phyloP scores from a whole-genome alignment of 1,139 yeast species.

The Suhomyces choctaworum region DNA sequence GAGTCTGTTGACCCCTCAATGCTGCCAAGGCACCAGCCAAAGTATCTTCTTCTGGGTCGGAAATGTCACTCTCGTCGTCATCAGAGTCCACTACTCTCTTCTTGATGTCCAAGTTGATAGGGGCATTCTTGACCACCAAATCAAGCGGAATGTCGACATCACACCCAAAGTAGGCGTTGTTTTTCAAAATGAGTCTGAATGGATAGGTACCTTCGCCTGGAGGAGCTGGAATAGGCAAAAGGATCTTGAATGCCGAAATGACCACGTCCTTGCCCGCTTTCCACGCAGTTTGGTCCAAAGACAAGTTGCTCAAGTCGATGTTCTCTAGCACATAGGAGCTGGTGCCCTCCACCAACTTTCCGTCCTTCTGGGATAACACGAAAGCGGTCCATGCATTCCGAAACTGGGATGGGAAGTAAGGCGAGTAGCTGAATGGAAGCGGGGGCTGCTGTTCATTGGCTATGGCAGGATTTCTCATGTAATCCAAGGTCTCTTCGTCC shows the following conservation, averaged over 20 bases:
- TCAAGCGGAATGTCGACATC: constrained; percentile 69
- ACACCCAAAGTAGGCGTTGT: constrained; percentile 67
- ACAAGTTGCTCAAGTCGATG: constrained; percentile 56
- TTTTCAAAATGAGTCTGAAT: constrained; percentile 65
- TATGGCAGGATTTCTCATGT: constrained; percentile 69
- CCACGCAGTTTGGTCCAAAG: constrained; percentile 50
- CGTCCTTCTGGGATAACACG: constrained; percentile 71
- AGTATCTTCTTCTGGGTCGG: constrained; percentile 65
- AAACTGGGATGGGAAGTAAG: constrained; percentile 64
- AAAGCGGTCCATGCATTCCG: constrained; percentile 68
- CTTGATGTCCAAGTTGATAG: constrained; percentile 23
- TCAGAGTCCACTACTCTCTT: constrained; percentile 30
- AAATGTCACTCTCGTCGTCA: constrained; percentile 55
- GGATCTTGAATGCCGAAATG: constrained; percentile 73
- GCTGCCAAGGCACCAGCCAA: constrained; percentile 67
- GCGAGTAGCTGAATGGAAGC: constrained; percentile 66
- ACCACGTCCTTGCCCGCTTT: constrained; percentile 49
- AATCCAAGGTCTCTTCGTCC: constrained; percentile 59
- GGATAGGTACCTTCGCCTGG: constrained; percentile 58
- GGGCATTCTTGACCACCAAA: constrained; percentile 59
- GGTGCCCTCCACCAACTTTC: constrained; percentile 64
- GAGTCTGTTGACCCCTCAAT: constrained; percentile 53
- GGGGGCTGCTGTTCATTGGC: constrained; percentile 64
- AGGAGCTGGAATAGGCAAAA: constrained; percentile 72
- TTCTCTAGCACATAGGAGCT: constrained; percentile 58